Percentiles rank a stretch among this genome's conserved stretches.
phyloP scores from a whole-genome alignment of 148 eudicot species.

The Cornus florida region DNA sequence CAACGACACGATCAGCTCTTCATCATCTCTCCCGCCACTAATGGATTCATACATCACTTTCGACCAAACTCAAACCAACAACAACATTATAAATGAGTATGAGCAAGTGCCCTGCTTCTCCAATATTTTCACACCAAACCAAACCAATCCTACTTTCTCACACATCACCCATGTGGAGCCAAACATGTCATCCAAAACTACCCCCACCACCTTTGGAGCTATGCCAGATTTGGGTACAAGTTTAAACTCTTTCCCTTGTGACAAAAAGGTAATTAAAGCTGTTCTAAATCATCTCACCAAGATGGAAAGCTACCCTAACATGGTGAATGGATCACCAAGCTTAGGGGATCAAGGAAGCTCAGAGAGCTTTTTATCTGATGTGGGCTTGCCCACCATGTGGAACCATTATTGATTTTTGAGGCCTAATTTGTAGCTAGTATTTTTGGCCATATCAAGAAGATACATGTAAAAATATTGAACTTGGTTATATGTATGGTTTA shows the following conservation, averaged over 20 bases:
- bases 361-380: conserved; percentile 65
- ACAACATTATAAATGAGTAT: neutral
- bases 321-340: conserved; percentile 34
- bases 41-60: conserved; percentile 42
- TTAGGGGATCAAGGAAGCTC: conserved; percentile 47
- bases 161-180: conserved; percentile 21
- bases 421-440: neutral
- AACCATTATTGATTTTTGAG: conserved; percentile 31
- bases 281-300: conserved; percentile 56
- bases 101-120: conserved; percentile 87
- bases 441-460: neutral
- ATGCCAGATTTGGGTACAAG: conserved; percentile 8
- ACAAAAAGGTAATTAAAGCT: conserved; percentile 50
- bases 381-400: conserved; percentile 54
- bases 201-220: conserved; percentile 11
- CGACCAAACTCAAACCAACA: conserved; percentile 28
- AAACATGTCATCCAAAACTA: conserved; percentile 8
- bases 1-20: conserved; percentile 10
- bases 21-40: conserved; percentile 34
- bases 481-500: neutral
- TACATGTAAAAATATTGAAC: neutral
- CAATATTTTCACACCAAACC: conserved; percentile 34
- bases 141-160: conserved; percentile 23
- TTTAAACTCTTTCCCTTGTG: conserved; percentile 28
- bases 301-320: conserved; percentile 25